These are phyloP conservation scores for Fusarium pseudoanthophilum DNA, from an alignment of 2,329 filamentous ascomycete species.

Conservation along the genomic window DNA sequence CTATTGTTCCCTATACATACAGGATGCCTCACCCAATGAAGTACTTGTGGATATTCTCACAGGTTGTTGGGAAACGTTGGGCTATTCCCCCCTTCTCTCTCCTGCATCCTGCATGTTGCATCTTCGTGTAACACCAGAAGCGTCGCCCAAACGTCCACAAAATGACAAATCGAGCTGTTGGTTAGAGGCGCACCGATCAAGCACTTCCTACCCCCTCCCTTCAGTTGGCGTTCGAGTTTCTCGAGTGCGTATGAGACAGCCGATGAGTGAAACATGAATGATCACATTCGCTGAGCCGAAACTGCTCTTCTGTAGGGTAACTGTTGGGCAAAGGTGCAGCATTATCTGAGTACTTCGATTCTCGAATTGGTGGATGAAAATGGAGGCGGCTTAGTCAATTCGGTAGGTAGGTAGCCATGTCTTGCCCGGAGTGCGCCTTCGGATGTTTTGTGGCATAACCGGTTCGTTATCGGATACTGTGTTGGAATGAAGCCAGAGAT, in stretches of 20 bases:
- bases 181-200: background rate
- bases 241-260: constrained; percentile 15
- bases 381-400: background rate
- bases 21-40: background rate
- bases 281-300: background rate
- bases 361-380: background rate
- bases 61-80: background rate
- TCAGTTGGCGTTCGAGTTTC: background rate
- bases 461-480: background rate
- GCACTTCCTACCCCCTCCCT: constrained; percentile 3
- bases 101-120: background rate
- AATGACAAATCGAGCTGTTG: background rate
- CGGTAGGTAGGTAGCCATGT: constrained; percentile 1
- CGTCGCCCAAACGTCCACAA: background rate
- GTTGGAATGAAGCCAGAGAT: constrained; percentile 10
- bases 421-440: constrained; percentile 2
- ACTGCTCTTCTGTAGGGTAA: constrained; percentile 15
- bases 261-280: background rate
- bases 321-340: background rate
- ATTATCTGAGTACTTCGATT: constrained; percentile 7
- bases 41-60: background rate
- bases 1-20: background rate
- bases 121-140: background rate
- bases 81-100: background rate
- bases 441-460: background rate